phyloP scores from a whole-genome alignment of 108 stramenopile genomes.

The Skeletonema tropicum region DNA sequence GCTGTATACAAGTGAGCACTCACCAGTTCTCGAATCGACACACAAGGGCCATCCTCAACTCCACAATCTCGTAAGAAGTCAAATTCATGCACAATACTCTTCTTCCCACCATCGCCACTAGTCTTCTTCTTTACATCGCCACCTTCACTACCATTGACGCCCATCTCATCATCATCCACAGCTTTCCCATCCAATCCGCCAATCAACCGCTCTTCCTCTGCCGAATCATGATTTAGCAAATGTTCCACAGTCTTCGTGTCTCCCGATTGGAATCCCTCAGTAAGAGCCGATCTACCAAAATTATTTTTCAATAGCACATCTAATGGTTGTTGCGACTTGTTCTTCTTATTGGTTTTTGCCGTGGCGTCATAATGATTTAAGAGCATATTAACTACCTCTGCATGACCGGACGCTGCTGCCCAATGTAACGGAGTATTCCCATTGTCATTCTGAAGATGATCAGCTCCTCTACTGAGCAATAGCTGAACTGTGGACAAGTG shows the following conservation, averaged over 20 bases:
- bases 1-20: neutral
- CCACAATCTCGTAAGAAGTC: constrained; percentile 34
- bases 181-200: constrained; percentile 40
- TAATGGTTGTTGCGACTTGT: constrained; percentile 22
- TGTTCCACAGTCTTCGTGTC: constrained; percentile 66
- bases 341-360: neutral
- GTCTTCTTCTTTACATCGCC: constrained; percentile 4
- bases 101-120: neutral
- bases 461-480: constrained; percentile 46
- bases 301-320: constrained; percentile 81
- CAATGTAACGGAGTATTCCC: constrained; percentile 88
- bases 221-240: constrained; percentile 85
- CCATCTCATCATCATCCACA: constrained; percentile 20
- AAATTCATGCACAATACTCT: constrained; percentile 66
- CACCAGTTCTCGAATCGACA: constrained; percentile 51
- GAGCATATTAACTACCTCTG: constrained; percentile 54
- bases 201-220: constrained; percentile 83
- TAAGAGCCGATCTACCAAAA: constrained; percentile 85
- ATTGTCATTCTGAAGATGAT: constrained; percentile 47
- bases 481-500: constrained; percentile 56
- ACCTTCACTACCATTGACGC: constrained; percentile 7
- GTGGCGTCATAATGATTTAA: constrained; percentile 49
- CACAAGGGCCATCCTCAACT: constrained; percentile 22
- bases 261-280: constrained; percentile 81
- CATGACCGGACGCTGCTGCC: constrained; percentile 80